Percentiles rank a stretch among this genome's conserved stretches.
These are phyloP conservation scores for Ustilago lituana DNA, from an alignment of 1,284 basidiomycete species.

Conservation along the genomic window DNA sequence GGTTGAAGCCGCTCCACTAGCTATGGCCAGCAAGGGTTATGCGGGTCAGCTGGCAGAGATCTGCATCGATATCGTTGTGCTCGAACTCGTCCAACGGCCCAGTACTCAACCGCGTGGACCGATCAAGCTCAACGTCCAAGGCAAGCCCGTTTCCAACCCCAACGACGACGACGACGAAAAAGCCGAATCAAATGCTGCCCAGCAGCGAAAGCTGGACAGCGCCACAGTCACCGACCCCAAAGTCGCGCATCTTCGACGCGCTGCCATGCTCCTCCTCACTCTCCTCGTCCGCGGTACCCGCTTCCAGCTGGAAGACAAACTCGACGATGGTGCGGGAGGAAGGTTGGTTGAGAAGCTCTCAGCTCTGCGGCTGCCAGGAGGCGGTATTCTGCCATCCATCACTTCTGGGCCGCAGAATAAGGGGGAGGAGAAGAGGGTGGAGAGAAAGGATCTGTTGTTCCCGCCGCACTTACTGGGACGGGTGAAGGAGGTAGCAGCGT, in stretches of 20 bases:
- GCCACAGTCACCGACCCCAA: slow-evolving; percentile 50
- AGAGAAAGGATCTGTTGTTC: slow-evolving; percentile 28
- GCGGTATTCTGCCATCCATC: slow-evolving; percentile 37
- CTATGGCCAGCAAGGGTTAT: slow-evolving; percentile 42
- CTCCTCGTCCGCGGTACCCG: slow-evolving; percentile 46
- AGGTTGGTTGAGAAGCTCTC: slow-evolving; percentile 23
- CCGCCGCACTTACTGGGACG: slow-evolving; percentile 14
- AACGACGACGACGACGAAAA: slow-evolving; percentile 28
- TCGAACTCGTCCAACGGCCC: slow-evolving; percentile 46
- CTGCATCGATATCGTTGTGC: slow-evolving; percentile 53
- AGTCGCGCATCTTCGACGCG: slow-evolving; percentile 58
- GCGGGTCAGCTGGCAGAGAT: slow-evolving; percentile 35
- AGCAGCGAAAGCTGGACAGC: slow-evolving; percentile 35
- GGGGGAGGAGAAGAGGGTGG: not conserved
- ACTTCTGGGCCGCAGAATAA: not conserved
- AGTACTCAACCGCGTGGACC: not conserved
- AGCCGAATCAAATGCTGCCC: slow-evolving; percentile 5
- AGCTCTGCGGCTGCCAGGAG: slow-evolving; percentile 50
- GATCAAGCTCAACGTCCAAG: slow-evolving; percentile 39
- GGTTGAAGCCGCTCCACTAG: slow-evolving; percentile 58
- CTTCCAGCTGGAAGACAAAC: slow-evolving; percentile 47
- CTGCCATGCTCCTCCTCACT: slow-evolving; percentile 57
- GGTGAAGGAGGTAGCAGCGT: slow-evolving; percentile 23
- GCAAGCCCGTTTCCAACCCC: not conserved
- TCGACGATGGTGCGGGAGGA: slow-evolving; percentile 2